These are phyloP conservation scores for Aspergillus texensis DNA, from an alignment of 2,329 filamentous ascomycete species.

Conservation along the genomic window DNA sequence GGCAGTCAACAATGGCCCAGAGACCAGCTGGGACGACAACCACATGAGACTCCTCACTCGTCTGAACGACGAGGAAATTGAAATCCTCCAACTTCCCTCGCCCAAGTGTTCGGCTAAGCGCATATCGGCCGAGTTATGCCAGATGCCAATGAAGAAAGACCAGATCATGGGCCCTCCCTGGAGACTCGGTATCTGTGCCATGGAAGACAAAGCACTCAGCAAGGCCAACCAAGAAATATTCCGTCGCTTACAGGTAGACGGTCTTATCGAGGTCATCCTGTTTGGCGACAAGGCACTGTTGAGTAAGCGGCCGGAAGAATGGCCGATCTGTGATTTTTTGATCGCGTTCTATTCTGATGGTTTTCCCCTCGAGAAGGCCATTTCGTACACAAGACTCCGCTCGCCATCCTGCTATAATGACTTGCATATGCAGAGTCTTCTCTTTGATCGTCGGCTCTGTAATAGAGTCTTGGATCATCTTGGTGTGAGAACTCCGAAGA, in stretches of 20 bases:
- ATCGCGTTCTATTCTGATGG: constrained; percentile 96
- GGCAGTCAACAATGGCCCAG: neutral
- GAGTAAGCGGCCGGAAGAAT: constrained; percentile 88
- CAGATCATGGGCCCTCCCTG: neutral
- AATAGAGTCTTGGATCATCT: constrained; percentile 80
- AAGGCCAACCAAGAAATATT: constrained; percentile 91
- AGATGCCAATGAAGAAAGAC: too few species aligned
- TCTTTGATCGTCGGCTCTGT: constrained; percentile 89
- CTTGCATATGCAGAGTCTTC: constrained; percentile 86
- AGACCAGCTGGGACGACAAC: neutral
- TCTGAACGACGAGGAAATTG: neutral
- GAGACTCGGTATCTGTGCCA: constrained; percentile 82
- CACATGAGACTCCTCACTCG: neutral
- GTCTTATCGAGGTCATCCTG: constrained; percentile 85
- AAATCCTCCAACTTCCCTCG: neutral
- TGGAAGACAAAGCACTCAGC: constrained; percentile 88
- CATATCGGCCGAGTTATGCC: neutral
- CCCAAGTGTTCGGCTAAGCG: neutral
- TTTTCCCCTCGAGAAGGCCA: constrained; percentile 89
- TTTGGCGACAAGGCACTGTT: constrained; percentile 96
- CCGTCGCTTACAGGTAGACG: constrained; percentile 74
- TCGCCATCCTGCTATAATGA: constrained; percentile 95
- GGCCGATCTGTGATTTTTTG: constrained; percentile 87
- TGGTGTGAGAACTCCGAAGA: constrained; percentile 77
- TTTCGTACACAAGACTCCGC: constrained; percentile 82